Base-by-base conservation (phyloP, 352 stramenopile genomes). In the Saprolegnia parasitica region DNA sequence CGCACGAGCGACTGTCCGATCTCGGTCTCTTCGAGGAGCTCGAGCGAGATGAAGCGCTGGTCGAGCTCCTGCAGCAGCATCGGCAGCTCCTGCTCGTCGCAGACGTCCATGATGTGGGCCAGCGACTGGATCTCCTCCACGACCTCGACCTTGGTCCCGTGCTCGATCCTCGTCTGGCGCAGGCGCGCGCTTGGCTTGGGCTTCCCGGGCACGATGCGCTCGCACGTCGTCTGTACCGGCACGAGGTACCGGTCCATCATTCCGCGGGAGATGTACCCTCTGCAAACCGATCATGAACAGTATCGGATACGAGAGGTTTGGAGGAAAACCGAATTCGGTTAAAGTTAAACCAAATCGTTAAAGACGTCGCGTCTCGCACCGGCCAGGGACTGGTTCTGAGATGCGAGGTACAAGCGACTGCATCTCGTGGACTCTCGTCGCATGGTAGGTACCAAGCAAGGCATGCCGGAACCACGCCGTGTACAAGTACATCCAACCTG, bases 1-100 rank as follows among this genome's bases (percentile, higher is more conserved):
- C 76, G 78, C 45, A 76, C 73, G 5, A 84, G 77, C 0, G 78
- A 62, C 5, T 79, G 74, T 0, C 79, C 79, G 42, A 87, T 70
- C 9, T 66, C 47, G 20, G 83, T 93, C 73, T 93, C 87, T 73
- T 93, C 85, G 49, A 93, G 71, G 75, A 93, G 88, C 70, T 93
- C 85, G 21, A 93, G 78, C 55, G 85, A 93, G 37, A 93, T 75
- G 70, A 89, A 93, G 21, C 87, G 72, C 50, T 75, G 63, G 52
- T 89, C 83, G n/a, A 93, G 73, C 49, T 75, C 77, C 13, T 81
- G 74, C 13, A 93, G 64, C 0, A 86, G 64, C 20, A 60, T 73
- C 23, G 79, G 42, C 78, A 91, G 39, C 50, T 60, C 0, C 68
- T 71, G 0, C 76, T 87, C 45, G 75, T 80, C 24, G 78, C 81